Evolutionary conservation across 1,139 yeast genomes (phyloP).

Genomic region (Saccharomycopsis hybrid): DNA sequence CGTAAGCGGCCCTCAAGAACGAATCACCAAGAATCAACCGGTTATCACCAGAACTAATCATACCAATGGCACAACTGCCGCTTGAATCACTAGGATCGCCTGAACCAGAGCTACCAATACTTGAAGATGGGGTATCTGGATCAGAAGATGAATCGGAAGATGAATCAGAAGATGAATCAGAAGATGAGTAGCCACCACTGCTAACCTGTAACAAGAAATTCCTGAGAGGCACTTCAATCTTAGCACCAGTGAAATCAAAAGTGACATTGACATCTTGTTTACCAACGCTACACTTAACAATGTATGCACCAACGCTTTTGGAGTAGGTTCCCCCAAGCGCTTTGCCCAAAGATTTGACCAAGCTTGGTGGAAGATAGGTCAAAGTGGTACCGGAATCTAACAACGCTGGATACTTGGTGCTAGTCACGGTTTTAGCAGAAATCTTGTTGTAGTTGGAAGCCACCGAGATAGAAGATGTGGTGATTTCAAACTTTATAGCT

Average conservation of each 20-base stretch:
- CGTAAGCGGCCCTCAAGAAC: constrained; percentile 65
- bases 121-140: too few relatives aligned
- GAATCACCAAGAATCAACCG: constrained; percentile 59
- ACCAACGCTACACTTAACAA: constrained; percentile 29
- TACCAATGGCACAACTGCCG: constrained; percentile 31
- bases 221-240: constrained; percentile 41
- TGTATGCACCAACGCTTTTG: constrained; percentile 31
- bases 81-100: not conserved
- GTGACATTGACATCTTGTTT: constrained; percentile 28
- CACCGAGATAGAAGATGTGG: constrained; percentile 33
- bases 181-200: too few relatives aligned
- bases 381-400: constrained; percentile 68
- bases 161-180: too few relatives aligned
- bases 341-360: constrained; percentile 36
- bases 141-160: too few relatives aligned
- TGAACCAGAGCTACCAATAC: not conserved
- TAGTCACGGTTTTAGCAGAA: constrained; percentile 25
- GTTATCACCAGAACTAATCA: constrained; percentile 29
- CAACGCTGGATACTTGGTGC: constrained; percentile 36
- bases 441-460: constrained; percentile 33
- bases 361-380: constrained; percentile 42
- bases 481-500: constrained; percentile 40
- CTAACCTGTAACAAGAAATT: constrained; percentile 31
- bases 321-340: constrained; percentile 35
- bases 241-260: constrained; percentile 47